Base-by-base conservation (phyloP, 352 stramenopile genomes). In the Phytophthora constricta region DNA sequence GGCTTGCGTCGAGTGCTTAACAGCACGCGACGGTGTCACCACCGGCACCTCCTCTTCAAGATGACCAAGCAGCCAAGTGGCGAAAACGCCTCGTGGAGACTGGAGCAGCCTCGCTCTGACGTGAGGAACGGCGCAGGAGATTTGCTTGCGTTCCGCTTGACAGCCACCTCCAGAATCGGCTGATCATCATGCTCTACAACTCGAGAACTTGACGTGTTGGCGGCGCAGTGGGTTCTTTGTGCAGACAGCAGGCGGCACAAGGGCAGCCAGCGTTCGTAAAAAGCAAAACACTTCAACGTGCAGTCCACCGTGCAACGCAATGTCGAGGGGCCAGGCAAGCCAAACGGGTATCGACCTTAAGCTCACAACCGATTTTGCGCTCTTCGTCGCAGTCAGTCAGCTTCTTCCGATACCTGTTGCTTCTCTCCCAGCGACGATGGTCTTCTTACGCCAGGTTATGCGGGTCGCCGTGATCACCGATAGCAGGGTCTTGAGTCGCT, bases 111-210 rank as follows among this genome's bases (percentile, higher is more conserved):
- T n/a, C n/a, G n/a, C 46, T 47, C 49, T 48, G 45, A 25, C 51
- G 54, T 53, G 58, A 25, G 28, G 62, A 48, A 47, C 49, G 23
- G 11, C 25, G 50, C 20, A 42, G 34, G 48, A 59, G 58, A 72
- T 72, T 72, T 68, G 64, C 58, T 68, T 65, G 52, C 53, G 46
- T 73, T 73, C 47, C 20, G 19, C n/a, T 42, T 63, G 58, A 57
- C 58, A n/a, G 28, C 9, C 58, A 22, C 41, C 53, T 52, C 45
- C 34, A 58, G 45, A 59, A 57, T 51, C 43, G 7, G 31, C 41
- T 41, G 33, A 17, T 31, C 4, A 5, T 58, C 46, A 19, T 34
- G 47, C 26, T 25, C 58, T 61, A 69, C 59, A 65, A 73, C 58
- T 57, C 41, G 59, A 58, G 55, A 70, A 50, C 28, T 48, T 55